phyloP scores from a whole-genome alignment of 139 green algal species.

The Nannochloris sp. region DNA sequence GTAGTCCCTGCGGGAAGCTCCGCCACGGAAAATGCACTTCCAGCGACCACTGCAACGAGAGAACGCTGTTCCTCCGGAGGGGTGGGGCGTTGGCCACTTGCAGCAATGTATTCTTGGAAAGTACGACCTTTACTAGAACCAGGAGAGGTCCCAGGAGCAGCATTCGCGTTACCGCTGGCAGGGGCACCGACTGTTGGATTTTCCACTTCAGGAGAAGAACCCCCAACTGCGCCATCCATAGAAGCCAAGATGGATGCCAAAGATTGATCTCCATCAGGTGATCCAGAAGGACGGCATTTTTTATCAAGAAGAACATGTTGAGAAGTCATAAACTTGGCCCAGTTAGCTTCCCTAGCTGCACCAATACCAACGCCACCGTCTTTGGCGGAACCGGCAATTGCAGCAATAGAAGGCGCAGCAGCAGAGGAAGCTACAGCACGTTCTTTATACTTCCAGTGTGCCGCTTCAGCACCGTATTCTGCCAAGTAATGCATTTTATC shows the following conservation, averaged over 20 bases:
- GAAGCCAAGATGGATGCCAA: conserved; percentile 17
- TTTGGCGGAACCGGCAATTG: not conserved
- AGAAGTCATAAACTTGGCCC: conserved; percentile 18
- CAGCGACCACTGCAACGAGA: not conserved
- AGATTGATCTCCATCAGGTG: conserved; percentile 20
- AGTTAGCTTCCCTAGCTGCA: conserved; percentile 18
- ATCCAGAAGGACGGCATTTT: conserved; percentile 43
- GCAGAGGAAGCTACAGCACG: not conserved
- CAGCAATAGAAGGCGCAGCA: not conserved
- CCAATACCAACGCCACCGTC: too few species aligned
- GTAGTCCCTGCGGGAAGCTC: conserved; percentile 10
- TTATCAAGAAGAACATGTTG: conserved; percentile 31
- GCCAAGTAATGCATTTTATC: conserved; percentile 87
- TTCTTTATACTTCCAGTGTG: conserved; percentile 98
- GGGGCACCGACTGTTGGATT: not conserved
- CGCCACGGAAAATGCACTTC: not conserved
- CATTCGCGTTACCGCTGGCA: not conserved
- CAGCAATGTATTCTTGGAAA: conserved; percentile 21
- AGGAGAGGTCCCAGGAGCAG: not conserved
- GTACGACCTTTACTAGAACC: not conserved
- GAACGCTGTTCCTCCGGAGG: not conserved
- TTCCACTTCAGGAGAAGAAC: not conserved
- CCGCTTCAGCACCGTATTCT: conserved; percentile 81
- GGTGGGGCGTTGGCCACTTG: conserved; percentile 7
- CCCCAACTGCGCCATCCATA: too few species aligned